A percentile compares a stretch with the other conserved stretches of the same genome.
Conservation (phyloP, 2,329 filamentous ascomycete genomes). For the Botryosphaeria dothidea region DNA sequence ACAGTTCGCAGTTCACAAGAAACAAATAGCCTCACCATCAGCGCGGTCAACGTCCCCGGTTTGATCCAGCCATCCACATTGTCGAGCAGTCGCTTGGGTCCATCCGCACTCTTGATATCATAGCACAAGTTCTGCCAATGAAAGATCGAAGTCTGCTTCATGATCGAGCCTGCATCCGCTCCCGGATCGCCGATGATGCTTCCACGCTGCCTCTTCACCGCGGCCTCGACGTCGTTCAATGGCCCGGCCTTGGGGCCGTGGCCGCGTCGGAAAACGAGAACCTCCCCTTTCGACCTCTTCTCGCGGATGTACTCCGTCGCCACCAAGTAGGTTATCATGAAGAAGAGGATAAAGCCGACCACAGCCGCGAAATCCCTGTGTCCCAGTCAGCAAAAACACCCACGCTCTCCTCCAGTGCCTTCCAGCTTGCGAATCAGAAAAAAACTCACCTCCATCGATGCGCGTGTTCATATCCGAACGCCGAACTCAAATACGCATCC, state of each 20-base stretch:
- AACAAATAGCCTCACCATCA: not conserved
- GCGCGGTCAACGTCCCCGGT: constrained; percentile 19
- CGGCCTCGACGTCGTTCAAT: constrained; percentile 24
- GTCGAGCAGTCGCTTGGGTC: constrained; percentile 51
- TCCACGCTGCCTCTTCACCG: not conserved
- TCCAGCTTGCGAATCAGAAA: too few relatives aligned
- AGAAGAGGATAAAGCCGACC: constrained; percentile 45
- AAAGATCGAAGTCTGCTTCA: constrained; percentile 76
- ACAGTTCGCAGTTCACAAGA: not conserved
- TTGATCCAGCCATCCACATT: constrained; percentile 21
- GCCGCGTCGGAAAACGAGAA: not conserved
- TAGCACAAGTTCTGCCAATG: constrained; percentile 80
- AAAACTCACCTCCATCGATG: constrained; percentile 42
- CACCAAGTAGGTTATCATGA: constrained; percentile 60
- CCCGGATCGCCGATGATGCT: not conserved
- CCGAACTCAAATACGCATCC: constrained; percentile 58
- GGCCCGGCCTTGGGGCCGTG: constrained; percentile 30
- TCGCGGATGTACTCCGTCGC: constrained; percentile 53
- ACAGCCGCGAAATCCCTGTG: constrained; percentile 40
- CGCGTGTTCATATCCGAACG: constrained; percentile 38
- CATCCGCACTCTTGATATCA: constrained; percentile 75
- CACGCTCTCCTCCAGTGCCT: not conserved
- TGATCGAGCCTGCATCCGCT: constrained; percentile 50
- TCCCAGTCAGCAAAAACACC: not conserved
- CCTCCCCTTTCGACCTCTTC: not conserved